phyloP scores from a whole-genome alignment of 768 basidiomycete genomes.

The Kwoniella sp. region DNA sequence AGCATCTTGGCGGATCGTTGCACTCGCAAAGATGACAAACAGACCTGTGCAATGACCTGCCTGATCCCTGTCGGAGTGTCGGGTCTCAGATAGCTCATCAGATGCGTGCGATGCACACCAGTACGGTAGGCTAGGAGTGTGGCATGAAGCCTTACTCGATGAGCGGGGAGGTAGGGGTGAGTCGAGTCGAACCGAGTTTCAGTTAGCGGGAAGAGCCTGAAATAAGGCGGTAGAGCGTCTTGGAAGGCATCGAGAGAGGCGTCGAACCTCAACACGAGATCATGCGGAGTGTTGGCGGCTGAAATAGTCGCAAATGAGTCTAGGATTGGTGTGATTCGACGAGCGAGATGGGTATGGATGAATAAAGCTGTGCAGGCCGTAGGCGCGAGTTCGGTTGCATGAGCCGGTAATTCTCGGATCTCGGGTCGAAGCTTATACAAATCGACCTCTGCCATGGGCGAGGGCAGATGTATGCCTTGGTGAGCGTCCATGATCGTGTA shows the following conservation, averaged over 20 bases:
- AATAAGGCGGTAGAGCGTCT: conserved; percentile 43
- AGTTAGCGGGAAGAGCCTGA: conserved; percentile 39
- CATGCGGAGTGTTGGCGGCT: conserved; percentile 33
- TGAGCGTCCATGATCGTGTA: conserved; percentile 48
- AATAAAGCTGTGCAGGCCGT: conserved; percentile 42
- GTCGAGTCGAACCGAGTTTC: conserved; percentile 35
- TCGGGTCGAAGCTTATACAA: conserved; percentile 36
- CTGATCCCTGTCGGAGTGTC: conserved; percentile 29
- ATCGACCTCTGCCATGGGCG: conserved; percentile 40
- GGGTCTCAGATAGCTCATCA: conserved; percentile 38
- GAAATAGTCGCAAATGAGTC: conserved; percentile 46
- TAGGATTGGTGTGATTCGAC: conserved; percentile 40
- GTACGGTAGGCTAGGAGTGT: conserved; percentile 36
- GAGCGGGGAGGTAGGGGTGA: conserved; percentile 39
- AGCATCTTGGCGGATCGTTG: conserved; percentile 43
- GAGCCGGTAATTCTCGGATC: conserved; percentile 31
- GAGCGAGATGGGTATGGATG: conserved; percentile 45
- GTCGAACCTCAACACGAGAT: conserved; percentile 44
- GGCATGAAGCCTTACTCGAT: conserved; percentile 41
- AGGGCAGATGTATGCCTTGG: conserved; percentile 41
- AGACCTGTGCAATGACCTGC: conserved; percentile 33
- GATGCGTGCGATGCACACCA: conserved; percentile 40
- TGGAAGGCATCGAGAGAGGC: conserved; percentile 41
- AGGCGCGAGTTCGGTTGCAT: conserved; percentile 34
- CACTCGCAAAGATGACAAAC: conserved; percentile 34